Conservation (phyloP, 2,329 filamentous ascomycete genomes). For the Didymella pinodella region DNA sequence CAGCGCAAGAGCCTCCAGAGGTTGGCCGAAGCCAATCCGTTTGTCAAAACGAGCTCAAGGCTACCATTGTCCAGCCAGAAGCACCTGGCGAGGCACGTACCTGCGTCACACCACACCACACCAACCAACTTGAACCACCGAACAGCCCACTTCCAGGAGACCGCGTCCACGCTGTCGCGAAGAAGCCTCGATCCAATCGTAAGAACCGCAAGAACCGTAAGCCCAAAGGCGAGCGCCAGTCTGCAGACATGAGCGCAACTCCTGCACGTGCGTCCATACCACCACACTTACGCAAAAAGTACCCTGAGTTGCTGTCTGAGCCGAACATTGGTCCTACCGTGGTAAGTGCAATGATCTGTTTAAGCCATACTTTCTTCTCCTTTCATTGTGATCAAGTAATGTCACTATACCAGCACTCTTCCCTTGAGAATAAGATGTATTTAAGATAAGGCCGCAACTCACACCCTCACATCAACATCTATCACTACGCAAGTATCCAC, state of each 20-base stretch:
- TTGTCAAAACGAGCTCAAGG: constrained; percentile 15
- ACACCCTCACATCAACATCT: no score
- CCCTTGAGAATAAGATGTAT: no score
- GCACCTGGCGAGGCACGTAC: constrained; percentile 14
- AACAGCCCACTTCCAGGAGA: not conserved
- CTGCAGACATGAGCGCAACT: constrained; percentile 12
- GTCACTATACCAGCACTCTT: no score
- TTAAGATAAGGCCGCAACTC: no score
- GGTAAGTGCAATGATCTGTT: no score
- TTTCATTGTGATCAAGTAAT: no score
- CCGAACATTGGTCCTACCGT: not conserved
- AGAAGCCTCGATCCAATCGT: not conserved
- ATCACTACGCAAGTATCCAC: no score
- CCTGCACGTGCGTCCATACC: constrained; percentile 29
- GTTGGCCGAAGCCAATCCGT: not conserved
- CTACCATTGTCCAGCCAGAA: not conserved
- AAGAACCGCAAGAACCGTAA: not conserved
- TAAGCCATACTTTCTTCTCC: no score
- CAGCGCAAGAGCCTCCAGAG: not conserved
- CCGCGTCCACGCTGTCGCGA: not conserved
- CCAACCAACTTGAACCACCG: constrained; percentile 11
- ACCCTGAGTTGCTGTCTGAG: not conserved
- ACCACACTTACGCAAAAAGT: constrained; percentile 38
- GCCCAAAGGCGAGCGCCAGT: not conserved
- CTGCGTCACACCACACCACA: not conserved